Evolutionary conservation across 306 rosid genomes (phyloP).

Genomic region (Fragaria iinumae): DNA sequence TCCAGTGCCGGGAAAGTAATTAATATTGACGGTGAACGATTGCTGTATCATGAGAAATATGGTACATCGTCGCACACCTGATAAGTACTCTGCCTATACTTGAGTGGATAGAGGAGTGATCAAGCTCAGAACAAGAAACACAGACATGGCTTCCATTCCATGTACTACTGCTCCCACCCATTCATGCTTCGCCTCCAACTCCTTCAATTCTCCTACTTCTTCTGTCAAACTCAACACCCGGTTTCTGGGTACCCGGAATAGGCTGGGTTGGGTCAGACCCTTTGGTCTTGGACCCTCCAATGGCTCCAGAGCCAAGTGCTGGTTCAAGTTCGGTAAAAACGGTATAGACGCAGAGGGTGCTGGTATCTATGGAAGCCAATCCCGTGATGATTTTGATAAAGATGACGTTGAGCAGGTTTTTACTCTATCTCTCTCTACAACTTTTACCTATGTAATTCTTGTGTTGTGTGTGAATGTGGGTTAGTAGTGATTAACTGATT

Average conservation of each 20-base stretch:
- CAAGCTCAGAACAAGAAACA: constrained; percentile 20
- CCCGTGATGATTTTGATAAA: constrained; percentile 83
- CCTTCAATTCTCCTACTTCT: constrained; percentile 29
- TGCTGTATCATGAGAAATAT: background rate
- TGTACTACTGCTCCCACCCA: constrained; percentile 36
- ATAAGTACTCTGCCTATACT: constrained; percentile 19
- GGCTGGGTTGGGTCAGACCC: constrained; percentile 40
- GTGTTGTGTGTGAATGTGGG: background rate
- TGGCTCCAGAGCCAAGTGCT: constrained; percentile 70
- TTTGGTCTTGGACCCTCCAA: constrained; percentile 72
- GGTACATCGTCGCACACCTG: background rate
- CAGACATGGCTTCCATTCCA: constrained; percentile 72
- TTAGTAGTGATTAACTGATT: background rate
- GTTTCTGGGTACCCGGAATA: constrained; percentile 48
- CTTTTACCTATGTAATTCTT: background rate
- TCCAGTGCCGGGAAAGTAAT: background rate
- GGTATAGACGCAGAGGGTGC: constrained; percentile 96
- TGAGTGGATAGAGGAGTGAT: constrained; percentile 47
- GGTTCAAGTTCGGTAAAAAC: constrained; percentile 84
- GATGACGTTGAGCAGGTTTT: constrained; percentile 95
- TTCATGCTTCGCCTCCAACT: constrained; percentile 38
- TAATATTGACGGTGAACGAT: background rate
- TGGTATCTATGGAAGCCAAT: constrained; percentile 94
- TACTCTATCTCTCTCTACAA: background rate
- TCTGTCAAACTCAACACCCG: constrained; percentile 37